Conservation (phyloP, 805 yeast species). For the Saccharomycopsis guyanensis region DNA sequence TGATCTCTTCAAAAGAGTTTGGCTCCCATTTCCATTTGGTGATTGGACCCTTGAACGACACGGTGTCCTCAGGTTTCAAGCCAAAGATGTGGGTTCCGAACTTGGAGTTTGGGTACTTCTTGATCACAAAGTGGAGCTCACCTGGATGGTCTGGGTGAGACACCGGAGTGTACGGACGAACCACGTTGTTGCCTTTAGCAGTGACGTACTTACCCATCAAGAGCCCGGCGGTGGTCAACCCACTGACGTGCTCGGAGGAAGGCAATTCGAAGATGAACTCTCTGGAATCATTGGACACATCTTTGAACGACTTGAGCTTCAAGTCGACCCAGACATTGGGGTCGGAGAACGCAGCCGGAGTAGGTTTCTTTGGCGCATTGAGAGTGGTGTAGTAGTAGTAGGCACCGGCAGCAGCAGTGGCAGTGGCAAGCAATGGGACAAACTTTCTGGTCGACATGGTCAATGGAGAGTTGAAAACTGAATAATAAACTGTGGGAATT, state of each 20-base stretch:
- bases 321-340: constrained; percentile 68
- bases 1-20: constrained; percentile 72
- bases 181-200: constrained; percentile 75
- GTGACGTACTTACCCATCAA: constrained; percentile 75
- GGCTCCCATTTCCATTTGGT: constrained; percentile 86
- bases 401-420: constrained; percentile 21
- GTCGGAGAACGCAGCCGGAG: constrained; percentile 47
- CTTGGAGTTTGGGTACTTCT: constrained; percentile 79
- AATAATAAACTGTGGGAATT: too few relatives aligned
- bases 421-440: constrained; percentile 17
- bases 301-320: constrained; percentile 37
- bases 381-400: constrained; percentile 21
- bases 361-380: constrained; percentile 24
- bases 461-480: too few relatives aligned
- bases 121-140: constrained; percentile 68
- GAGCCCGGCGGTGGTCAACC: constrained; percentile 73
- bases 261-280: constrained; percentile 66
- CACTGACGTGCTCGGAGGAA: constrained; percentile 57
- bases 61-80: constrained; percentile 70
- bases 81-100: constrained; percentile 66
- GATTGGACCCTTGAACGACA: constrained; percentile 91
- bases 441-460: constrained; percentile 7
- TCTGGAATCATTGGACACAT: constrained; percentile 57
- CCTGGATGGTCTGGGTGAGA: constrained; percentile 67
- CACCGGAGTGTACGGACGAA: constrained; percentile 87